Percentiles rank a stretch among this genome's conserved stretches.
Conservation (phyloP, 2,329 filamentous ascomycete genomes). For the Raffaelea arxii region DNA sequence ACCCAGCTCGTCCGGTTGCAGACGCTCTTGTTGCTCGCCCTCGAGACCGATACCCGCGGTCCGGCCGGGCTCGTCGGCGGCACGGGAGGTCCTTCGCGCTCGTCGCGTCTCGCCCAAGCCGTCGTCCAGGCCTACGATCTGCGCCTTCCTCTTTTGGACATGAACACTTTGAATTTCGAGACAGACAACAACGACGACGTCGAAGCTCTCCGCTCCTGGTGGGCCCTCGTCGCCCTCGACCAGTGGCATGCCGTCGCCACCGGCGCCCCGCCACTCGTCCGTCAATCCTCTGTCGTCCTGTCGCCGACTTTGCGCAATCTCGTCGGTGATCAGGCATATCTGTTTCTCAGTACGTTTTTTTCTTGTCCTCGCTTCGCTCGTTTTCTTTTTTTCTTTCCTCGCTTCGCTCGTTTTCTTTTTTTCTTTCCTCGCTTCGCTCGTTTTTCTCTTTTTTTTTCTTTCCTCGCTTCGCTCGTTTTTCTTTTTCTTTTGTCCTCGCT, state of each 20-base stretch:
- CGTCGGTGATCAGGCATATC: constrained; percentile 54
- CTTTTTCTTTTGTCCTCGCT: too few relatives aligned
- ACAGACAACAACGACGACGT: constrained; percentile 50
- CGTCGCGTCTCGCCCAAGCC: constrained; percentile 52
- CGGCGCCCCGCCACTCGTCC: constrained; percentile 52
- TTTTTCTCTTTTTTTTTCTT: background rate
- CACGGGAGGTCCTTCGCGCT: constrained; percentile 36
- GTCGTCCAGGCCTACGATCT: constrained; percentile 57
- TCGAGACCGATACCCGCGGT: constrained; percentile 53
- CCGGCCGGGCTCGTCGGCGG: constrained; percentile 28
- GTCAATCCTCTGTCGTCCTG: constrained; percentile 50
- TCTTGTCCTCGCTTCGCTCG: background rate
- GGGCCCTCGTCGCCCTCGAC: constrained; percentile 61
- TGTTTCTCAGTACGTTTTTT: constrained; percentile 50
- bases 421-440: too few relatives aligned
- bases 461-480: too few relatives aligned
- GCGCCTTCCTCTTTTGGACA: too few relatives aligned
- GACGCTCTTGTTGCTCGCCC: constrained; percentile 54
- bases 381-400: background rate
- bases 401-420: background rate
- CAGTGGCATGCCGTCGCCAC: constrained; percentile 64
- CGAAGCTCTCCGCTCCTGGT: constrained; percentile 58
- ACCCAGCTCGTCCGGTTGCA: constrained; percentile 53
- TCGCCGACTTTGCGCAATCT: constrained; percentile 48
- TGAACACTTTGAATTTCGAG: constrained; percentile 39